phyloP scores from a whole-genome alignment of 805 yeast species.

The Saccharomyces eubayanus region DNA sequence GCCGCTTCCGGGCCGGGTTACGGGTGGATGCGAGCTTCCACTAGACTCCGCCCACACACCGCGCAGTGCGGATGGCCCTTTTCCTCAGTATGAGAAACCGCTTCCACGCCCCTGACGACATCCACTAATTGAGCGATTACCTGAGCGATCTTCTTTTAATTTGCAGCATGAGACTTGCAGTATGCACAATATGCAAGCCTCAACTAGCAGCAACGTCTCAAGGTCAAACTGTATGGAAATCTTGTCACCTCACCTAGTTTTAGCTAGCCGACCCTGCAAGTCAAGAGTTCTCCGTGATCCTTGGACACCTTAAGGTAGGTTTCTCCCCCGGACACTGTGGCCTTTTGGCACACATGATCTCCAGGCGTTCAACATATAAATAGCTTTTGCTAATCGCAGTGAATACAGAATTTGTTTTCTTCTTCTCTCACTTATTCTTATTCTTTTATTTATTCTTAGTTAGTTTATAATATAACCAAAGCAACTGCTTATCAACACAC shows the following conservation, averaged over 20 bases:
- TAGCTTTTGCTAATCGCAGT: background rate
- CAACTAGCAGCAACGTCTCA: background rate
- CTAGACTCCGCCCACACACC: background rate
- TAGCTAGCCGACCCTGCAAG: background rate
- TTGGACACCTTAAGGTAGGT: background rate
- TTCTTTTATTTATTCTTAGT: background rate
- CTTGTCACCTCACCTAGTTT: background rate
- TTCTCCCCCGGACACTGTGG: background rate
- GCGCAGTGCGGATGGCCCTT: background rate
- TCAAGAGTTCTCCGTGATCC: background rate
- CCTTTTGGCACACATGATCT: background rate
- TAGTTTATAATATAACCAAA: slow-evolving; percentile 10
- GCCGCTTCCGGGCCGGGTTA: background rate
- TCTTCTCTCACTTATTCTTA: background rate
- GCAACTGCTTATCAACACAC: slow-evolving; percentile 8
- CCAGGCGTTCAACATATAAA: background rate
- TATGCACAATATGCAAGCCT: background rate
- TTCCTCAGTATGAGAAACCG: background rate
- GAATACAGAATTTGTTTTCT: background rate
- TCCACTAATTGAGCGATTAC: background rate
- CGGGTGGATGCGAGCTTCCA: background rate
- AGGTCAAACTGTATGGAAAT: background rate
- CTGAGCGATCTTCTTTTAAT: background rate
- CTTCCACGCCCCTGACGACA: background rate
- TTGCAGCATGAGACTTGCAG: background rate